These are phyloP conservation scores for Medicago ruthenica DNA, from an alignment of 306 rosid genomes.

Conservation along the genomic window DNA sequence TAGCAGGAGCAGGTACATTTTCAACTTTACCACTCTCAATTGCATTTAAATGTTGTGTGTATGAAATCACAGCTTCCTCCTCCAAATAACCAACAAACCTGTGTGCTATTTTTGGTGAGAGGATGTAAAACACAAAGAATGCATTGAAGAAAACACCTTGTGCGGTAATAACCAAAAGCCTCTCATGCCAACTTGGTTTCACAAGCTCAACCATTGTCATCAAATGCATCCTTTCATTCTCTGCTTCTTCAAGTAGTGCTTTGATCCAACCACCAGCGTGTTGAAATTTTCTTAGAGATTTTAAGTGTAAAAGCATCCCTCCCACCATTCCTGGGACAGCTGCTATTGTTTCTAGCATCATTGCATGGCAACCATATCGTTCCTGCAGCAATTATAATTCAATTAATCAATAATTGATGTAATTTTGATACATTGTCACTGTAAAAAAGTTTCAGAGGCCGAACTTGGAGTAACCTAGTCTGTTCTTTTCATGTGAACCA, in stretches of 20 bases:
- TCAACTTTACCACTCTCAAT: conserved; percentile 66
- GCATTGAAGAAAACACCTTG: conserved; percentile 88
- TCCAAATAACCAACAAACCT: conserved; percentile 80
- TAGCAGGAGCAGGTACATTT: conserved; percentile 78
- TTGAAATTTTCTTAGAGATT: conserved; percentile 67
- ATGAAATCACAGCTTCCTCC: conserved; percentile 76
- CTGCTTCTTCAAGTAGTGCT: conserved; percentile 84
- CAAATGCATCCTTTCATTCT: conserved; percentile 87
- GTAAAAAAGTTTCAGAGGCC: too few species aligned
- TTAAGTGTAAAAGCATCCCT: conserved; percentile 75
- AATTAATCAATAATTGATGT: too few species aligned
- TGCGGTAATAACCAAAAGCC: conserved; percentile 65
- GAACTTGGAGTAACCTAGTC: too few species aligned
- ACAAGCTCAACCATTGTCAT: conserved; percentile 87
- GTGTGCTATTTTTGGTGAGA: conserved; percentile 73
- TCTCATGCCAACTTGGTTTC: conserved; percentile 76
- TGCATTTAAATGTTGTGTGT: conserved; percentile 64
- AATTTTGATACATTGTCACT: too few species aligned
- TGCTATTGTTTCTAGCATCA: conserved; percentile 89
- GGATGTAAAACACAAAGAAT: conserved; percentile 61
- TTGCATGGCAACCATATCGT: conserved; percentile 82
- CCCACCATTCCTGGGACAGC: conserved; percentile 87
- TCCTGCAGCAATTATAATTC: conserved; percentile 49
- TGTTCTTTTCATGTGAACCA: too few species aligned
- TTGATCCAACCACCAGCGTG: conserved; percentile 84